Percentiles rank a stretch among this genome's conserved stretches.
Evolutionary conservation across 2,329 filamentous ascomycete species (phyloP).

Genomic region (Colletotrichum plurivorum): DNA sequence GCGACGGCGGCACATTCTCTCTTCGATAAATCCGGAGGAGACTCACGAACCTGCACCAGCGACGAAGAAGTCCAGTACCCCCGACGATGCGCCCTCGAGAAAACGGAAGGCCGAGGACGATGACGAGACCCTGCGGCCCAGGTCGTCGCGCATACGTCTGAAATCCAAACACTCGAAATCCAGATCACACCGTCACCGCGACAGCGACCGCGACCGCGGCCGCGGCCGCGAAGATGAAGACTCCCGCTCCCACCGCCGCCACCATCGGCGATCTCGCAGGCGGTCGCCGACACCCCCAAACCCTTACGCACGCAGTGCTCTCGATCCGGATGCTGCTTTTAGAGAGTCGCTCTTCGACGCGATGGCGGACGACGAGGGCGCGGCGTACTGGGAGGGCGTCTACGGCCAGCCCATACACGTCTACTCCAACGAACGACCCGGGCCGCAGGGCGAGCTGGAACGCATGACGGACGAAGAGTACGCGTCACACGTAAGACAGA

Average conservation of each 20-base stretch:
- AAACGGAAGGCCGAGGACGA: slow-evolving; percentile 9
- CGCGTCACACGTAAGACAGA: slow-evolving; percentile 83
- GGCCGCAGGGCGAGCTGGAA: slow-evolving; percentile 74
- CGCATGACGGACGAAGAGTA: slow-evolving; percentile 96
- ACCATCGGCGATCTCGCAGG: slow-evolving; percentile 45
- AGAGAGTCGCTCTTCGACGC: slow-evolving; percentile 96
- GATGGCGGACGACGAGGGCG: slow-evolving; percentile 96
- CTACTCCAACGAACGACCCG: slow-evolving; percentile 69
- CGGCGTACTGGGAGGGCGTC: slow-evolving; percentile 94
- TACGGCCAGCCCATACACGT: slow-evolving; percentile 95
- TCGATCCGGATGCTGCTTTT: slow-evolving; percentile 84
- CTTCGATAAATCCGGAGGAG: slow-evolving; percentile 60
- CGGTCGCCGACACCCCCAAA: slow-evolving; percentile 62
- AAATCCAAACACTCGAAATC: slow-evolving; percentile 54
- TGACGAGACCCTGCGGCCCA: slow-evolving; percentile 30
- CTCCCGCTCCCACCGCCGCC: slow-evolving; percentile 44
- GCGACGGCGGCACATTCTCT: slow-evolving; percentile 63
- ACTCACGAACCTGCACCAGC: slow-evolving; percentile 9
- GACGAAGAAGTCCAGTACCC: slow-evolving; percentile 34
- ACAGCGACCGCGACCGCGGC: slow-evolving; percentile 41
- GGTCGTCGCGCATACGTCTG: slow-evolving; percentile 57
- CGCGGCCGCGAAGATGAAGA: slow-evolving; percentile 46
- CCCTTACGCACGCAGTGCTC: slow-evolving; percentile 60
- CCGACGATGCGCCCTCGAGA: slow-evolving; percentile 7
- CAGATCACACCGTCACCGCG: slow-evolving; percentile 42